These are phyloP conservation scores for Suillus sp. DNA, from an alignment of 768 basidiomycete genomes.

Conservation along the genomic window DNA sequence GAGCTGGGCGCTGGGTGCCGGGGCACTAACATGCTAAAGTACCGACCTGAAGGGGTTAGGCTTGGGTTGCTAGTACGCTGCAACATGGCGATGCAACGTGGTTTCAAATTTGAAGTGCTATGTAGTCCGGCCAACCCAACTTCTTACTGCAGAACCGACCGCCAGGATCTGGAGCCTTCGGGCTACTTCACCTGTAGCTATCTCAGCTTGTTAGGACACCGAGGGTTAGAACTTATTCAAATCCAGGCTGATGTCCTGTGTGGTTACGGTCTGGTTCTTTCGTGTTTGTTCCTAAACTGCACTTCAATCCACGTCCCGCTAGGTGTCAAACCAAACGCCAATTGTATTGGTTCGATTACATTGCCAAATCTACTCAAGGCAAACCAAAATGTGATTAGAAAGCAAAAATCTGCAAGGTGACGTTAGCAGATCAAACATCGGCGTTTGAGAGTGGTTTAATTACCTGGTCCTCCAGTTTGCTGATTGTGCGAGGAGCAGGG, in stretches of 20 bases:
- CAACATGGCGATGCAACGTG: neutral
- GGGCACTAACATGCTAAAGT: neutral
- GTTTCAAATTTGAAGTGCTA: neutral
- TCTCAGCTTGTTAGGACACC: neutral
- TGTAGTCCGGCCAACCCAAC: neutral
- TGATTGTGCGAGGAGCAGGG: slow-evolving; percentile 84
- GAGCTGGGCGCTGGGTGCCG: neutral
- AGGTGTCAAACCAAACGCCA: neutral
- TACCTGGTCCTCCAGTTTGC: slow-evolving; percentile 91
- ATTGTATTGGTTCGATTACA: neutral
- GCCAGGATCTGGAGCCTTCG: neutral
- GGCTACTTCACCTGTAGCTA: neutral
- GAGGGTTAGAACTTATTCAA: neutral
- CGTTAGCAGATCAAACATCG: slow-evolving; percentile 18
- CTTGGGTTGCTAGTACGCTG: neutral
- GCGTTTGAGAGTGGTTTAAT: neutral
- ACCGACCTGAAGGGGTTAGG: neutral
- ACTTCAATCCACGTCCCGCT: neutral
- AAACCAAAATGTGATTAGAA: slow-evolving; percentile 32
- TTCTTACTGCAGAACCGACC: neutral
- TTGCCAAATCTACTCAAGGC: neutral
- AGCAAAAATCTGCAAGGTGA: slow-evolving; percentile 39
- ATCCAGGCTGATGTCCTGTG: no score
- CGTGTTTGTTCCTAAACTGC: neutral
- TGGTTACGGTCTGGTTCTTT: neutral